Evolutionary conservation across 2,329 filamentous ascomycete genomes (phyloP).

Genomic region (Fusarium lyarnte): DNA sequence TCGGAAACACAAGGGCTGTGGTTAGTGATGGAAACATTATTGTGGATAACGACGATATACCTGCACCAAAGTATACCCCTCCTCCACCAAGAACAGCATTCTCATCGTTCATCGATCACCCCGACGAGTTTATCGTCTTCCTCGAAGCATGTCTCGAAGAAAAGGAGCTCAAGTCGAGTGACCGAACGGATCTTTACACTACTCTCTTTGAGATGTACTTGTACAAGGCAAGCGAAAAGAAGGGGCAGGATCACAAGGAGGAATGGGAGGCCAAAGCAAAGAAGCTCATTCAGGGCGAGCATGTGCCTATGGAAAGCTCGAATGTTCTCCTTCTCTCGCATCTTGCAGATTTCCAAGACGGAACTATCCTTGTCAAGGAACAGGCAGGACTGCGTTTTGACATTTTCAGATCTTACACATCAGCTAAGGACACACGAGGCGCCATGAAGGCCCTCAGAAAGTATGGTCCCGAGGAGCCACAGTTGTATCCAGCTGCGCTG

Average conservation of each 20-base stretch:
- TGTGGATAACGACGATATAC: constrained; percentile 58
- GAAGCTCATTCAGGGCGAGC: constrained; percentile 81
- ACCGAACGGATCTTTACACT: constrained; percentile 89
- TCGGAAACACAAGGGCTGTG: constrained; percentile 61
- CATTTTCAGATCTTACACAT: constrained; percentile 95
- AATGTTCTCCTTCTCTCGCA: constrained; percentile 94
- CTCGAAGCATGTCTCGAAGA: constrained; percentile 87
- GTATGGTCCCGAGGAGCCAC: constrained; percentile 90
- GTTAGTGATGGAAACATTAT: constrained; percentile 62
- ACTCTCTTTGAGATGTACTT: constrained; percentile 99
- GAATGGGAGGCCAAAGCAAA: constrained; percentile 94
- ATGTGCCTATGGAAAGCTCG: constrained; percentile 90
- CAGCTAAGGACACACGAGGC: constrained; percentile 88
- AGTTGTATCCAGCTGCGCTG: constrained; percentile 90
- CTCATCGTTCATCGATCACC: constrained; percentile 94
- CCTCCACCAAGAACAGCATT: constrained; percentile 91
- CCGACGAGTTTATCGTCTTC: constrained; percentile 90
- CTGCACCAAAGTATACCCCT: constrained; percentile 72
- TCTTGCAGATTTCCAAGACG: constrained; percentile 87
- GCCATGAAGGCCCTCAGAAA: constrained; percentile 90
- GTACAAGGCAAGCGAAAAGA: constrained; percentile 82
- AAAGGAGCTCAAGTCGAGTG: constrained; percentile 73
- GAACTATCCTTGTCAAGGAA: constrained; percentile 91
- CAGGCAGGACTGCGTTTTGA: constrained; percentile 92
- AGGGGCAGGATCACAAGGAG: constrained; percentile 71